phyloP scores from a whole-genome alignment of 2,329 filamentous ascomycete genomes.

The Colletotrichum sp. region DNA sequence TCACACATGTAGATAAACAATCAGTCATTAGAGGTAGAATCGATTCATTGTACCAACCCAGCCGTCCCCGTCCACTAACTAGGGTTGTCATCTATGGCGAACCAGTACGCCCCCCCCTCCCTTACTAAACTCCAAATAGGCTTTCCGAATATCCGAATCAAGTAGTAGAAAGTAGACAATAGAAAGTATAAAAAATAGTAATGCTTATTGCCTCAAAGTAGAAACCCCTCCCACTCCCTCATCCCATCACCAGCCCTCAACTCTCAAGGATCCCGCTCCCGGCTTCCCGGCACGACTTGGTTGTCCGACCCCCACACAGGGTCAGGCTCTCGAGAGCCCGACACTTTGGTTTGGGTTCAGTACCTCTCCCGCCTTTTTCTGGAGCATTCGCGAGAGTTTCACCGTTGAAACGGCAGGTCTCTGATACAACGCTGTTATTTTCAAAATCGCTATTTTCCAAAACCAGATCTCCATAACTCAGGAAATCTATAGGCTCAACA shows the following conservation, averaged over 20 bases:
- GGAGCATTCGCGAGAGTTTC: background rate
- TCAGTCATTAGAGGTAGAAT: background rate
- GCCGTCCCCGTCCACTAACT: background rate
- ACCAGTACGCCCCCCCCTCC: background rate
- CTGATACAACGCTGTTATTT: background rate
- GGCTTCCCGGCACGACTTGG: background rate
- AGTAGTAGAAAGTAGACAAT: background rate
- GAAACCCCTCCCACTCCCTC: background rate
- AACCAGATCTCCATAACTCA: background rate
- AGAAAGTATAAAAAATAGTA: background rate
- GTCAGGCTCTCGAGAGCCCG: background rate
- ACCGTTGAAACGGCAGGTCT: background rate
- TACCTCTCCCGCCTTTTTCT: background rate
- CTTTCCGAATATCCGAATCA: background rate
- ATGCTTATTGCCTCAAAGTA: background rate
- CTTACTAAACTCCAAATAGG: background rate
- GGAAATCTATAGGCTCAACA: constrained; percentile 7
- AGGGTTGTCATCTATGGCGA: background rate
- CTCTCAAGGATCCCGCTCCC: background rate
- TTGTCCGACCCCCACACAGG: background rate
- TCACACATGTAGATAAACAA: background rate
- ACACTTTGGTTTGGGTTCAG: background rate
- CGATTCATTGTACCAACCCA: background rate
- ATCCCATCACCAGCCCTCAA: background rate
- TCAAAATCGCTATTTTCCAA: background rate